A percentile compares a stretch with the other conserved stretches of the same genome.
Conservation (phyloP, 495 filamentous ascomycete species). For the Aeminium ludgeri region DNA sequence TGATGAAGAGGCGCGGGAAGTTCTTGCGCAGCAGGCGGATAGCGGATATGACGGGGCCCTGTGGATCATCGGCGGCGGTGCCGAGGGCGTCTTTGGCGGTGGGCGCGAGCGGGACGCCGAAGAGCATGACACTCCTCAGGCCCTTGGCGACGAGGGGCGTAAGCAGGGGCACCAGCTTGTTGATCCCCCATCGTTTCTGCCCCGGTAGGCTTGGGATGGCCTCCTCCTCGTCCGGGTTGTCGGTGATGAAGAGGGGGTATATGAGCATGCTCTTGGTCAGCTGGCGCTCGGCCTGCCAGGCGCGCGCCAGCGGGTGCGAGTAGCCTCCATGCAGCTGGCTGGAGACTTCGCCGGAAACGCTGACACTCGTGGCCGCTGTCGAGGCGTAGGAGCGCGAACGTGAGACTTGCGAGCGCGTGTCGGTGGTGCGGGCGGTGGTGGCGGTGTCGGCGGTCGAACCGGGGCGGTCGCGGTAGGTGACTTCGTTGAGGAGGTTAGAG, state of each 20-base stretch:
- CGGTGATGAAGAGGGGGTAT: conserved; percentile 90
- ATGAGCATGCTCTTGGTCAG: conserved; percentile 99
- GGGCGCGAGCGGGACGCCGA: conserved; percentile 72
- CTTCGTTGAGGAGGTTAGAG: conserved; percentile 73
- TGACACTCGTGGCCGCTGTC: conserved; percentile 83
- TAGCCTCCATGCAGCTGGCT: conserved; percentile 94
- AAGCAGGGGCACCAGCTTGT: conserved; percentile 69
- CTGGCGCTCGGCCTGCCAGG: conserved; percentile 94
- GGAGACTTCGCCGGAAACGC: conserved; percentile 80
- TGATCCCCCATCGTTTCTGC: conserved; percentile 73
- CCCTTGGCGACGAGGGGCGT: conserved; percentile 75
- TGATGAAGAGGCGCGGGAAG: conserved; percentile 81
- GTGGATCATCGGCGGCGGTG: conserved; percentile 82
- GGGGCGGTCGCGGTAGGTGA: conserved; percentile 46
- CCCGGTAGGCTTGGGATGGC: conserved; percentile 78
- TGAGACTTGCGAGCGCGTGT: conserved; percentile 54
- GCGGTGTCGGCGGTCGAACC: not conserved
- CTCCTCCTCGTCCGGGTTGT: conserved; percentile 80
- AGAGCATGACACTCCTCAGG: conserved; percentile 80
- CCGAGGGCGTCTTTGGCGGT: conserved; percentile 78
- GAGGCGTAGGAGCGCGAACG: conserved; percentile 63
- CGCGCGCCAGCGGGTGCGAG: conserved; percentile 70
- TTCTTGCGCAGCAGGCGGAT: conserved; percentile 65
- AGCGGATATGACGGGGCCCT: conserved; percentile 73
- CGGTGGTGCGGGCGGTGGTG: conserved; percentile 7